These are phyloP conservation scores for Melampsora occidentalis DNA, from an alignment of 1,284 basidiomycete genomes.

Conservation along the genomic window DNA sequence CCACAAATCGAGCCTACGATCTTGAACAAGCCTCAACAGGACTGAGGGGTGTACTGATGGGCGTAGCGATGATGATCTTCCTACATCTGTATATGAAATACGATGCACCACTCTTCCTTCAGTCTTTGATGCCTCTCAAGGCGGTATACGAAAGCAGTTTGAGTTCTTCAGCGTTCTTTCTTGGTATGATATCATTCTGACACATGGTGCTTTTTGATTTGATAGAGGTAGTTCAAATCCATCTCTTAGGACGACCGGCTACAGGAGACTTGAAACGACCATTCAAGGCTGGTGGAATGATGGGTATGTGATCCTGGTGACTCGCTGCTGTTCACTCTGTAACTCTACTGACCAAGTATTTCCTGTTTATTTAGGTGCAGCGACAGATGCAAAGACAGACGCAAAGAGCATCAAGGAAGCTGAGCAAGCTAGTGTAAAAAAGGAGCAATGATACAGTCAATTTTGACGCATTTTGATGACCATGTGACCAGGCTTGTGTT, in stretches of 20 bases:
- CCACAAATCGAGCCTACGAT: slow-evolving; percentile 90
- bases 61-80: slow-evolving; percentile 80
- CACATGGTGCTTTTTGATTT: background rate
- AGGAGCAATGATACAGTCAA: slow-evolving; percentile 22
- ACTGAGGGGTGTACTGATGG: slow-evolving; percentile 67
- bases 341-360: background rate
- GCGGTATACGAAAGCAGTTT: slow-evolving; percentile 71
- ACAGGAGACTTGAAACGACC: slow-evolving; percentile 40
- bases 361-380: slow-evolving; percentile 18
- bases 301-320: slow-evolving; percentile 15
- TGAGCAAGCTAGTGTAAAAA: slow-evolving; percentile 40
- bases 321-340: background rate
- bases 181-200: background rate
- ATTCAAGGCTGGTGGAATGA: slow-evolving; percentile 39
- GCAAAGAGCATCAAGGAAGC: slow-evolving; percentile 43
- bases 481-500: background rate
- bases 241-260: slow-evolving; percentile 32
- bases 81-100: slow-evolving; percentile 60
- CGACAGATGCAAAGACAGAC: slow-evolving; percentile 40
- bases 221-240: slow-evolving; percentile 40
- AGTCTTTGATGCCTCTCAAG: slow-evolving; percentile 84
- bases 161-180: background rate
- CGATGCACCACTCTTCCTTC: slow-evolving; percentile 88
- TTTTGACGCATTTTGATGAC: background rate
- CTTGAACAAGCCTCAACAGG: slow-evolving; percentile 56